Evolutionary conservation across 441 rosid species (phyloP).

Genomic region (Erodium texanum): DNA sequence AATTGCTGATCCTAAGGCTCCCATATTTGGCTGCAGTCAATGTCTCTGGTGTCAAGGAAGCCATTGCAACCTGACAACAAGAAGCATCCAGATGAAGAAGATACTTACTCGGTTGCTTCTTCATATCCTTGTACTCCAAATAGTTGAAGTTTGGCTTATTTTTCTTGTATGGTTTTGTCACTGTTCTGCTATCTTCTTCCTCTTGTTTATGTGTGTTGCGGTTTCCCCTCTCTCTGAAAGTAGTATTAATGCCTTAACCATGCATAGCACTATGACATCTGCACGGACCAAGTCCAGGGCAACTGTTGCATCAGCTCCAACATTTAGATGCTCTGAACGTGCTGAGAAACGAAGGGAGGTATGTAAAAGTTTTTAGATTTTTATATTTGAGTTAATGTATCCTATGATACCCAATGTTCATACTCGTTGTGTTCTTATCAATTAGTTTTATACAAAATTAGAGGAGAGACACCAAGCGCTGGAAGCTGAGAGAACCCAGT

Average conservation of each 20-base stretch:
- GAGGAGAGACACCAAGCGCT: slow-evolving; percentile 85
- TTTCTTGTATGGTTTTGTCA: not conserved
- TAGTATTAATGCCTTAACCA: slow-evolving; percentile 25
- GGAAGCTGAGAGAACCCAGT: slow-evolving; percentile 80
- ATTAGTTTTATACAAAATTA: slow-evolving; percentile 68
- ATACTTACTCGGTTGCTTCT: slow-evolving; percentile 62
- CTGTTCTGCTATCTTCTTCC: too few relatives aligned
- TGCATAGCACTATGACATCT: slow-evolving; percentile 42
- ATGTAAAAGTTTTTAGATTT: slow-evolving; percentile 10
- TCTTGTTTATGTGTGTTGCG: slow-evolving; percentile 6
- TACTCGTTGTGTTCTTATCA: slow-evolving; percentile 17
- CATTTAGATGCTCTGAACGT: slow-evolving; percentile 62
- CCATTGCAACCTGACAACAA: slow-evolving; percentile 79
- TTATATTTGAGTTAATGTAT: not conserved
- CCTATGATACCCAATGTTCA: not conserved
- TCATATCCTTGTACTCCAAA: slow-evolving; percentile 38
- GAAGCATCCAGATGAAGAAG: slow-evolving; percentile 87
- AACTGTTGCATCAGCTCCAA: slow-evolving; percentile 47
- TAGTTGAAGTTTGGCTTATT: not conserved
- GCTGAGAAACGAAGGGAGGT: slow-evolving; percentile 94
- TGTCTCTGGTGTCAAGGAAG: slow-evolving; percentile 40
- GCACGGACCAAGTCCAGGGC: slow-evolving; percentile 40
- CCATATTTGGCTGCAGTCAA: slow-evolving; percentile 28
- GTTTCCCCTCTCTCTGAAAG: slow-evolving; percentile 1
- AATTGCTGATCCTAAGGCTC: not conserved